phyloP scores from a whole-genome alignment of 129 eudicot genomes.

The Flaveria trinervia region DNA sequence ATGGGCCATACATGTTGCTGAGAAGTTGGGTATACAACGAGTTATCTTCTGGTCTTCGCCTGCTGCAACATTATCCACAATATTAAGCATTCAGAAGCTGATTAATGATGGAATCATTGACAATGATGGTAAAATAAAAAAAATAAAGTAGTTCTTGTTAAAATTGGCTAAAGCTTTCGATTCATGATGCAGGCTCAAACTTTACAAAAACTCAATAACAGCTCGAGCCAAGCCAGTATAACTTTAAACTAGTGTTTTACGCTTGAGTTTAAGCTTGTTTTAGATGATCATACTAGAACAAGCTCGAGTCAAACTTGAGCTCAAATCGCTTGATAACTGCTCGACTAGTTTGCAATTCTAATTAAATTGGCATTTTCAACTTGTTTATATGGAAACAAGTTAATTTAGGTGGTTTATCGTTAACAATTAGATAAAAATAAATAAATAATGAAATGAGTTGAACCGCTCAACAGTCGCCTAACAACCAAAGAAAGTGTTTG shows the following conservation, averaged over 20 bases:
- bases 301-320: neutral
- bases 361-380: neutral
- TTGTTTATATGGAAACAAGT: neutral
- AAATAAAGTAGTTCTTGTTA: neutral
- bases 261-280: neutral
- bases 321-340: neutral
- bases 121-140: constrained; percentile 41
- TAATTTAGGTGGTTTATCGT: neutral
- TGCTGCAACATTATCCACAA: constrained; percentile 24
- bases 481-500: neutral
- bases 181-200: neutral
- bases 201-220: neutral
- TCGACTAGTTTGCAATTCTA: neutral
- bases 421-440: neutral
- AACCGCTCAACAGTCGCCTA: neutral
- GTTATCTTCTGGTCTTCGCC: constrained; percentile 44
- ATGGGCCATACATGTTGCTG: constrained; percentile 46
- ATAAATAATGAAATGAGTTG: neutral
- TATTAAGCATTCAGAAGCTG: constrained; percentile 29
- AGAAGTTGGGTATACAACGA: constrained; percentile 37
- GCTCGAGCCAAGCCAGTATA: neutral
- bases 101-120: constrained; percentile 46
- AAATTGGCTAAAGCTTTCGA: too few relatives aligned
- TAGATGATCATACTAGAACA: neutral
- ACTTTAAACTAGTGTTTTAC: neutral